These are phyloP conservation scores for Leccinum incarnatum DNA, from an alignment of 768 basidiomycete species.

Conservation along the genomic window DNA sequence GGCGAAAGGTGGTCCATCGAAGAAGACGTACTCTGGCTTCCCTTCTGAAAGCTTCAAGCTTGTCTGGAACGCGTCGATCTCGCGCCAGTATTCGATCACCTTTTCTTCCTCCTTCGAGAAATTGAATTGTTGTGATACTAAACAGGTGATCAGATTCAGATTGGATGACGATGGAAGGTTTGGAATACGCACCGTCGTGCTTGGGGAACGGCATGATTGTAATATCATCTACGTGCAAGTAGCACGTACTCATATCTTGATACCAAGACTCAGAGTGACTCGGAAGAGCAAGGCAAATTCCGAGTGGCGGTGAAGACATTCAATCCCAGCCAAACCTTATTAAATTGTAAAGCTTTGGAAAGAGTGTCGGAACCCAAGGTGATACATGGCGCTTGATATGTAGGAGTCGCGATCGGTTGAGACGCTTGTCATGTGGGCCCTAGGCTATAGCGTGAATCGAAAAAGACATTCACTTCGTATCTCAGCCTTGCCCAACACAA, in stretches of 20 bases:
- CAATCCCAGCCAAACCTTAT: neutral
- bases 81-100: conserved; percentile 87
- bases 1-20: conserved; percentile 96
- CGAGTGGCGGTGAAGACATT: neutral
- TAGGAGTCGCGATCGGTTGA: too few relatives aligned
- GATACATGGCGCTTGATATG: too few relatives aligned
- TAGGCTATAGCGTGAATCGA: too few relatives aligned
- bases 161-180: neutral
- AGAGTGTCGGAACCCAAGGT: too few relatives aligned
- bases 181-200: conserved; percentile 63
- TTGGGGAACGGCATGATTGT: conserved; percentile 58
- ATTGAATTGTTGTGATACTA: conserved; percentile 75
- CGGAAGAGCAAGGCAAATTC: neutral
- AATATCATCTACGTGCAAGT: neutral
- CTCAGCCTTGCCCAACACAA: too few relatives aligned
- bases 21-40: conserved; percentile 88
- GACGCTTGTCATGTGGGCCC: too few relatives aligned
- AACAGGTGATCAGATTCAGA: conserved; percentile 7
- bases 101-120: conserved; percentile 90
- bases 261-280: neutral
- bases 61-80: conserved; percentile 97
- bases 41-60: conserved; percentile 91
- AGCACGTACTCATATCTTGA: neutral
- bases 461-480: too few relatives aligned
- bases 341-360: too few relatives aligned